Percentiles rank a stretch among this genome's conserved stretches.
phyloP scores from a whole-genome alignment of 2,329 filamentous ascomycete genomes.

The Lecanosticta acicola region DNA sequence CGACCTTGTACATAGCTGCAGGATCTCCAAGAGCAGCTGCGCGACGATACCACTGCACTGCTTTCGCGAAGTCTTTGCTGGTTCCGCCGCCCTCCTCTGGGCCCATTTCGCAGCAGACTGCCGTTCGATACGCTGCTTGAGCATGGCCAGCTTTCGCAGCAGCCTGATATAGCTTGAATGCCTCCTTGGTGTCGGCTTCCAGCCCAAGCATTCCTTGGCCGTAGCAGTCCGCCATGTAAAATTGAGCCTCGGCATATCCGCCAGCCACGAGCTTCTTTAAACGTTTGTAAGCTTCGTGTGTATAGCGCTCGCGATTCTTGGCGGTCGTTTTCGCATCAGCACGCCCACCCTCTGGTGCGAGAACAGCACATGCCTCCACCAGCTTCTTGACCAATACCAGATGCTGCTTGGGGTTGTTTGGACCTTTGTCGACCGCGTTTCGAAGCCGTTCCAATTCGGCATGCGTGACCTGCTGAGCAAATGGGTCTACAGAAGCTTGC shows the following conservation, averaged over 20 bases:
- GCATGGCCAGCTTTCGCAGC: constrained; percentile 85
- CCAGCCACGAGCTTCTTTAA: constrained; percentile 76
- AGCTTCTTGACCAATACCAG: constrained; percentile 74
- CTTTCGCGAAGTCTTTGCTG: constrained; percentile 82
- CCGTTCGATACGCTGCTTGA: constrained; percentile 84
- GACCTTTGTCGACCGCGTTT: constrained; percentile 61
- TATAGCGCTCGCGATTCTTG: constrained; percentile 72
- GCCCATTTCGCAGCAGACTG: constrained; percentile 95
- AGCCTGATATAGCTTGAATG: constrained; percentile 87
- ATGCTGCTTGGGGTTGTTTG: constrained; percentile 65
- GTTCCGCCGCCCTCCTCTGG: constrained; percentile 92
- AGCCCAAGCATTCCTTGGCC: constrained; percentile 74
- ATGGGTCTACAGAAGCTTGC: constrained; percentile 18
- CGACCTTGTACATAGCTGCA: constrained; percentile 96
- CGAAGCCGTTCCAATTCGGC: constrained; percentile 71
- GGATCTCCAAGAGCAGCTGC: constrained; percentile 85
- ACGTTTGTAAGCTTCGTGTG: constrained; percentile 81
- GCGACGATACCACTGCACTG: constrained; percentile 96
- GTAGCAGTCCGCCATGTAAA: constrained; percentile 84
- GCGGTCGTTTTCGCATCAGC: constrained; percentile 59
- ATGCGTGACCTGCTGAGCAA: constrained; percentile 58
- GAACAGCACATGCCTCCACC: constrained; percentile 73
- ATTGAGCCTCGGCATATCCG: constrained; percentile 82
- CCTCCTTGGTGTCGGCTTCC: constrained; percentile 81
- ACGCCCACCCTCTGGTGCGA: constrained; percentile 70